Conservation (phyloP, 1,284 basidiomycete species). For the Cryptococcus sp. region DNA sequence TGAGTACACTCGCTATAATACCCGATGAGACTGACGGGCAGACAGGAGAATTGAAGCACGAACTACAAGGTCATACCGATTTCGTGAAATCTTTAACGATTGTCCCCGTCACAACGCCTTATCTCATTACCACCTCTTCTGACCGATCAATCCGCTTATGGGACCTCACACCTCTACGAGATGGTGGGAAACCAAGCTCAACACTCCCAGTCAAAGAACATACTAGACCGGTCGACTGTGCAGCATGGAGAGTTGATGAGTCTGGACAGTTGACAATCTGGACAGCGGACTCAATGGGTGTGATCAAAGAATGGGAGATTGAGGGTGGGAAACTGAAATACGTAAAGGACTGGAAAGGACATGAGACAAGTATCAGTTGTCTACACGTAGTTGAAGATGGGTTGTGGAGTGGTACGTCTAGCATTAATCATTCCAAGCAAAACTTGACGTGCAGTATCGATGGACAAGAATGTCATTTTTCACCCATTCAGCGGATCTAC, state of each 20-base stretch:
- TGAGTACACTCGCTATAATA: conserved; percentile 46
- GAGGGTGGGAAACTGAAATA: conserved; percentile 34
- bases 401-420: conserved; percentile 72
- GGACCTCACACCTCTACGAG: conserved; percentile 54
- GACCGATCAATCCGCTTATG: conserved; percentile 87
- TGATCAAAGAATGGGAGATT: conserved; percentile 56
- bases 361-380: conserved; percentile 56
- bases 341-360: conserved; percentile 30
- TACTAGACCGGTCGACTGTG: conserved; percentile 31
- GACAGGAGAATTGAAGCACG: conserved; percentile 65
- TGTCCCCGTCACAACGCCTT: conserved; percentile 53
- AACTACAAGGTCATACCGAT: conserved; percentile 73
- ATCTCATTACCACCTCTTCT: conserved; percentile 78
- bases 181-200: conserved; percentile 55
- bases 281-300: conserved; percentile 81
- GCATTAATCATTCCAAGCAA: not conserved
- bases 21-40: conserved; percentile 37
- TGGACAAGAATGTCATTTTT: conserved; percentile 75
- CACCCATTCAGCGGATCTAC: conserved; percentile 45
- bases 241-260: conserved; percentile 18
- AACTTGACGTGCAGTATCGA: conserved; percentile 58
- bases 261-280: conserved; percentile 55
- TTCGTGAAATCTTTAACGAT: conserved; percentile 78
- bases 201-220: conserved; percentile 41
- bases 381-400: conserved; percentile 61